phyloP scores from a whole-genome alignment of 768 basidiomycete genomes.

The Russula brevipes region DNA sequence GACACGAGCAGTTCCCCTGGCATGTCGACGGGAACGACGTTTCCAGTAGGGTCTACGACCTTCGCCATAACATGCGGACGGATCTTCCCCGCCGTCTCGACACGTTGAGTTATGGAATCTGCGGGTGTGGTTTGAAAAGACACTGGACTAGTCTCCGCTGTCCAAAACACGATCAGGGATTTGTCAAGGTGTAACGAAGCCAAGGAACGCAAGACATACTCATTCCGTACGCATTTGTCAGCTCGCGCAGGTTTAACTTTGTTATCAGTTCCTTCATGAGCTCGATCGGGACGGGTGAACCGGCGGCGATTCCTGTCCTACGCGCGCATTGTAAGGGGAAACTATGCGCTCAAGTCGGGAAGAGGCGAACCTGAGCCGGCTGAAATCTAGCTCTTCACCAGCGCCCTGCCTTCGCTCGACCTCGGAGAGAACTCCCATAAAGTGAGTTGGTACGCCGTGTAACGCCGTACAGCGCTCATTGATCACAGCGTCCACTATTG shows the following conservation, averaged over 20 bases:
- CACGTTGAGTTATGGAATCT: slow-evolving; percentile 67
- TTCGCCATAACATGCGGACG: slow-evolving; percentile 78
- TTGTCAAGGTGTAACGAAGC: background rate
- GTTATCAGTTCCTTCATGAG: slow-evolving; percentile 69
- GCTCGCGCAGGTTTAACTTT: slow-evolving; percentile 59
- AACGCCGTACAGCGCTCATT: slow-evolving; percentile 70
- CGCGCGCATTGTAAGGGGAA: background rate
- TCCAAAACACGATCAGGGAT: background rate
- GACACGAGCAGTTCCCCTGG: slow-evolving; percentile 71
- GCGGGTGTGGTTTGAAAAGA: slow-evolving; percentile 72
- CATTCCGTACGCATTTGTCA: slow-evolving; percentile 84
- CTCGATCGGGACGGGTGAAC: slow-evolving; percentile 72
- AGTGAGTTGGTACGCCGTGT: slow-evolving; percentile 85
- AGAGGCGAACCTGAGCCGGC: slow-evolving; percentile 47
- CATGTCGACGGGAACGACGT: slow-evolving; percentile 62
- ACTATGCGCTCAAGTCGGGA: background rate
- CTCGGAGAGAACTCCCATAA: slow-evolving; percentile 67
- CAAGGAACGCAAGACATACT: slow-evolving; percentile 44
- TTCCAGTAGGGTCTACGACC: slow-evolving; percentile 52
- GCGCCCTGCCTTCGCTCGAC: slow-evolving; percentile 48
- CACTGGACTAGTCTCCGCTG: slow-evolving; percentile 80
- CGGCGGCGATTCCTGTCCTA: slow-evolving; percentile 81
- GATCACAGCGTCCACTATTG: slow-evolving; percentile 66
- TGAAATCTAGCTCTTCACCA: slow-evolving; percentile 46
- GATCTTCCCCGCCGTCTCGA: slow-evolving; percentile 76